These are phyloP conservation scores for Chrysosporium queenslandicum DNA, from an alignment of 2,329 filamentous ascomycete genomes.

Conservation along the genomic window DNA sequence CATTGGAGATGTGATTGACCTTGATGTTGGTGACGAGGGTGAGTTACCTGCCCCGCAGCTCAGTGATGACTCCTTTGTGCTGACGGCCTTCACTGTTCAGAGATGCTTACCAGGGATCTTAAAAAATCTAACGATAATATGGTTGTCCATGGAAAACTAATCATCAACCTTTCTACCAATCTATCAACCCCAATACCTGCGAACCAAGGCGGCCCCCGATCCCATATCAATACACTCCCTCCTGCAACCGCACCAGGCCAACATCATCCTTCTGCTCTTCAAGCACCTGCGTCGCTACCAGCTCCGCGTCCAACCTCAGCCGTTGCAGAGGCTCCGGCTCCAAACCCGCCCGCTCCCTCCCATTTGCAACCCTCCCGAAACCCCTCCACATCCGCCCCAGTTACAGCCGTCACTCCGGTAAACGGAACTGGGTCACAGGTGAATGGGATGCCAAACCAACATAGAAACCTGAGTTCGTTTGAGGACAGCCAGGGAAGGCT, in stretches of 20 bases:
- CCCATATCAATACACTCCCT: slow-evolving; percentile 18
- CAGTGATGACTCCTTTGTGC: background rate
- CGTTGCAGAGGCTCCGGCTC: slow-evolving; percentile 24
- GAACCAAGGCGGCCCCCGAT: slow-evolving; percentile 28
- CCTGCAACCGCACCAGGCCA: slow-evolving; percentile 15
- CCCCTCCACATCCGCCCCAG: slow-evolving; percentile 29
- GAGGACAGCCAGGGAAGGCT: slow-evolving; percentile 91
- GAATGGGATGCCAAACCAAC: slow-evolving; percentile 32
- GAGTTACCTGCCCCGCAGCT: slow-evolving; percentile 28
- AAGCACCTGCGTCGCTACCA: slow-evolving; percentile 21
- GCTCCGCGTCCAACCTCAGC: slow-evolving; percentile 23
- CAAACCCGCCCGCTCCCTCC: slow-evolving; percentile 26
- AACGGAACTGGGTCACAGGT: slow-evolving; percentile 33
- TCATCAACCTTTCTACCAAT: slow-evolving; percentile 92
- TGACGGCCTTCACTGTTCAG: slow-evolving; percentile 32
- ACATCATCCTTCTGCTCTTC: slow-evolving; percentile 4
- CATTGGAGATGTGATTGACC: slow-evolving; percentile 85
- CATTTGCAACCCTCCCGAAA: slow-evolving; percentile 30
- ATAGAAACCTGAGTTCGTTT: slow-evolving; percentile 70
- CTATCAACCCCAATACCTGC: slow-evolving; percentile 58
- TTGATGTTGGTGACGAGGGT: slow-evolving; percentile 87
- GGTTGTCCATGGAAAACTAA: slow-evolving; percentile 94
- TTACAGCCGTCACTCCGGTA: slow-evolving; percentile 33
- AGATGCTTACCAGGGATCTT: slow-evolving; percentile 94
- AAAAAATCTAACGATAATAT: slow-evolving; percentile 98